These are phyloP conservation scores for Xylaria sp. DNA, from an alignment of 2,329 filamentous ascomycete species.

Conservation along the genomic window DNA sequence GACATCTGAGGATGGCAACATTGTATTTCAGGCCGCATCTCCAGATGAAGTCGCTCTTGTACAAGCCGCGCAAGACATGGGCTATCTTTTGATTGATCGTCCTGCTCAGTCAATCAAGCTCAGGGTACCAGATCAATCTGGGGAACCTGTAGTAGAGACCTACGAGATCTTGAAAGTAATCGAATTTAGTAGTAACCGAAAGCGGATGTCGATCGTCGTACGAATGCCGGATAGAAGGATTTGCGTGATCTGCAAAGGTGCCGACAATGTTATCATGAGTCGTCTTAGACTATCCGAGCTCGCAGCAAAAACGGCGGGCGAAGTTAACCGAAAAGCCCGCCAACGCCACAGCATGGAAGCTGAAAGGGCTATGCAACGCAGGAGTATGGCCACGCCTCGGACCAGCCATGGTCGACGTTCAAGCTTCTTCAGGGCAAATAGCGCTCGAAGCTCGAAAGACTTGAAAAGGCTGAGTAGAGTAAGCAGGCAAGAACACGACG, in stretches of 20 bases:
- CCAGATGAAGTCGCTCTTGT: conserved; percentile 91
- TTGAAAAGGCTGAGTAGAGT: conserved; percentile 34
- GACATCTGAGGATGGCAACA: conserved; percentile 71
- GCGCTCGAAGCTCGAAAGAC: conserved; percentile 49
- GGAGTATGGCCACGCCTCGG: conserved; percentile 49
- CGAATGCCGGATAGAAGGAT: conserved; percentile 84
- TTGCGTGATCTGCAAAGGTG: conserved; percentile 88
- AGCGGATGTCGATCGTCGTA: conserved; percentile 89
- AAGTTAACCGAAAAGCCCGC: conserved; percentile 71
- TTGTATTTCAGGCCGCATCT: conserved; percentile 88
- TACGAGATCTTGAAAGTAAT: conserved; percentile 88
- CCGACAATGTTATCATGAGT: conserved; percentile 83
- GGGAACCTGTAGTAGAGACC: conserved; percentile 61
- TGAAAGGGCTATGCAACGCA: conserved; percentile 42
- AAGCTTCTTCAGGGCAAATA: conserved; percentile 47
- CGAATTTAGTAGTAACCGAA: conserved; percentile 88
- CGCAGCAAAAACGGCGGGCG: conserved; percentile 77
- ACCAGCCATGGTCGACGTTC: conserved; percentile 54
- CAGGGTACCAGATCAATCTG: conserved; percentile 52
- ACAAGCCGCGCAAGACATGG: conserved; percentile 84
- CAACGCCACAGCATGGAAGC: conserved; percentile 66
- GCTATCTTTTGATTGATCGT: conserved; percentile 78
- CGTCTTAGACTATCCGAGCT: conserved; percentile 77
- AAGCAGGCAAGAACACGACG: conserved; percentile 21
- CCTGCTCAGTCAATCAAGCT: conserved; percentile 75